Evolutionary conservation across 495 filamentous ascomycete genomes (phyloP), one percentile per base, ranked within the genome.

Genomic region (Mycothermus thermophilus): DNA sequence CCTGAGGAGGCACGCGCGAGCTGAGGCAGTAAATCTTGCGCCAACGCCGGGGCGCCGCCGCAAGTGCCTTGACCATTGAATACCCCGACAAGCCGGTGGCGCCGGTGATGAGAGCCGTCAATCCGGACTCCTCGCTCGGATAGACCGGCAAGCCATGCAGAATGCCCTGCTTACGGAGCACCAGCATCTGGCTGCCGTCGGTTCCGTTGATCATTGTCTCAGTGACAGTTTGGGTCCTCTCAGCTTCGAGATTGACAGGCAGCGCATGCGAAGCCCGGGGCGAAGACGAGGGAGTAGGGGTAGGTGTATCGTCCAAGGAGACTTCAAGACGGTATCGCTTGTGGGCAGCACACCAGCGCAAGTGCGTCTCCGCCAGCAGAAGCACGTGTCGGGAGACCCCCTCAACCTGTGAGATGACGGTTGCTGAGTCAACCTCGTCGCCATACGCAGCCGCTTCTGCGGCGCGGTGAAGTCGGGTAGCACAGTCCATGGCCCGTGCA

Each of bases 71-170:
- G 12, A 72, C 47, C 49, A 72, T 67, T 41, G 65, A 44, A 30
- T 54, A 50, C 2, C 70, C 69, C 5, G 57, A 64, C 25, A 68
- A 66, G 10, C 59, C 69, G 47, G 64, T 73, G 22, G 64, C 63
- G 8, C 71, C 68, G 2, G 68, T 66, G 13, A 75, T 60, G 30
- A 73, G 55, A 1, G 69, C 67, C 2, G 64, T 70, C 17, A 69
- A 48, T 34, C 55, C 54, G 26, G 54, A 47, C 18, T 46, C 33
- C 3, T 26, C 16, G 1, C 15, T 43, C 1, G 49, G 12, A 41
- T 62, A 69, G 14, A 55, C 50, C 5, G 66, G 68, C 0, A 72
- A 57, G 21, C 64, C 62, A 38, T 66, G 57, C 44, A 57, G 59
- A 35, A 66, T 66, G 27, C 62, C 64, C n/a, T n/a, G n/a, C n/a